phyloP scores from a whole-genome alignment of 805 yeast genomes.

The Pichia occidentalis region DNA sequence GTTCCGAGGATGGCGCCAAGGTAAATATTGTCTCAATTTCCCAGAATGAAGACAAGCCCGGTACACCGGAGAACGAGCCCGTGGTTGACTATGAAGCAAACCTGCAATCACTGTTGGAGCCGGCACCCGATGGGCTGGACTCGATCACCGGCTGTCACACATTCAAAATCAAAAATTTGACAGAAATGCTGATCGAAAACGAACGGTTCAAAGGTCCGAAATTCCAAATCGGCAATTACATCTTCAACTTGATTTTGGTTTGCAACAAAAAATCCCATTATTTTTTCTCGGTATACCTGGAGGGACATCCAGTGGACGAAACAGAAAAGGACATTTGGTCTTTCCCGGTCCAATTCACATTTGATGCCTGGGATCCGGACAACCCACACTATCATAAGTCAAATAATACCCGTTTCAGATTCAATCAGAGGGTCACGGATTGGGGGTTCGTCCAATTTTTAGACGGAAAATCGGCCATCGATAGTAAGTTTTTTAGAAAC shows the following conservation, averaged over 20 bases:
- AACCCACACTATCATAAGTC: conserved; percentile 54
- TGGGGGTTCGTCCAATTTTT: conserved; percentile 92
- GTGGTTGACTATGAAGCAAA: conserved; percentile 11
- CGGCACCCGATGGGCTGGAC: conserved; percentile 30
- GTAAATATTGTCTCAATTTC: too few relatives aligned
- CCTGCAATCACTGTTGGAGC: conserved; percentile 18
- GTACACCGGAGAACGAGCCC: background rate
- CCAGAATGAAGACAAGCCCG: background rate
- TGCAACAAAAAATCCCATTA: conserved; percentile 20
- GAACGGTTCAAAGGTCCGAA: conserved; percentile 33
- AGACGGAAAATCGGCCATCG: conserved; percentile 43
- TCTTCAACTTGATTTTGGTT: conserved; percentile 8
- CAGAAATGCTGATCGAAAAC: conserved; percentile 28
- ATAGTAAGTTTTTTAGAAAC: conserved; percentile 32
- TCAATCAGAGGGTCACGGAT: conserved; percentile 68
- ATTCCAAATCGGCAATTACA: conserved; percentile 47
- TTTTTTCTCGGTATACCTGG: conserved; percentile 70
- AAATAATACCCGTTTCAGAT: conserved; percentile 72
- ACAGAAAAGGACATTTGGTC: conserved; percentile 53
- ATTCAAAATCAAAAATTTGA: conserved; percentile 34
- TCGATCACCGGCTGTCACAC: conserved; percentile 28
- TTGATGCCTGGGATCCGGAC: conserved; percentile 76
- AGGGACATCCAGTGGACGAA: conserved; percentile 49
- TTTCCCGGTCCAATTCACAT: conserved; percentile 86
- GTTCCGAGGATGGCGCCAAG: too few relatives aligned